These are phyloP conservation scores for Podila clonocystis DNA, from an alignment of 192 early-diverging fungal species.

Conservation along the genomic window DNA sequence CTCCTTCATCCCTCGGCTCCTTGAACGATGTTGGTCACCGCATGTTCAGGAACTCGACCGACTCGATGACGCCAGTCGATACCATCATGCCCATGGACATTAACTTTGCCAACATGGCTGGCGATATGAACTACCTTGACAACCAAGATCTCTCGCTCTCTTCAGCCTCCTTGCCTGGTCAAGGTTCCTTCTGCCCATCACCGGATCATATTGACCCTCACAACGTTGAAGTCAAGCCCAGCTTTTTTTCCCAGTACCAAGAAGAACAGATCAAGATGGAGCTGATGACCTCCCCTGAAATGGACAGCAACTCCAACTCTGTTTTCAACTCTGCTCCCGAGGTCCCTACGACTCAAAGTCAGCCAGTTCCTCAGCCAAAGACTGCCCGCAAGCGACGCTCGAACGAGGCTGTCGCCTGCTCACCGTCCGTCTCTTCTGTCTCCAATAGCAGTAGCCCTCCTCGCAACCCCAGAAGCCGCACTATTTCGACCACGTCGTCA, in stretches of 20 bases:
- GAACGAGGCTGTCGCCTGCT: slow-evolving; percentile 29
- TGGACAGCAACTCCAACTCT: slow-evolving; percentile 18
- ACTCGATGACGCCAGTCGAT: slow-evolving; percentile 37
- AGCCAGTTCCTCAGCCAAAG: slow-evolving; percentile 5
- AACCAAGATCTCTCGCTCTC: slow-evolving; percentile 18
- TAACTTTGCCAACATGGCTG: slow-evolving; percentile 26
- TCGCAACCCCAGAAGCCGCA: slow-evolving; percentile 36
- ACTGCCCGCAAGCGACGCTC: slow-evolving; percentile 42
- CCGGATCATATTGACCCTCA: slow-evolving; percentile 49
- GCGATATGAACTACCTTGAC: slow-evolving; percentile 26
- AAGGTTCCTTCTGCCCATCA: slow-evolving; percentile 36
- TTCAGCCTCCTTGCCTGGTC: not conserved
- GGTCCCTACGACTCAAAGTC: no score
- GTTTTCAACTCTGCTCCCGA: not conserved
- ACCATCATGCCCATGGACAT: slow-evolving; percentile 52
- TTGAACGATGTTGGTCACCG: slow-evolving; percentile 35
- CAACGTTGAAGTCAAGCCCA: slow-evolving; percentile 45
- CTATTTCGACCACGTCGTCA: slow-evolving; percentile 40
- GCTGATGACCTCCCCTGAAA: slow-evolving; percentile 21
- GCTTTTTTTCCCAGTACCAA: slow-evolving; percentile 30
- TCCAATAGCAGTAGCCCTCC: slow-evolving; percentile 35
- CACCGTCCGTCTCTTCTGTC: slow-evolving; percentile 11
- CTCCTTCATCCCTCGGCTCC: slow-evolving; percentile 48
- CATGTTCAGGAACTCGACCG: slow-evolving; percentile 42
- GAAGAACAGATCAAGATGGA: slow-evolving; percentile 48